Conservation (phyloP, 1,139 yeast species). For the Pichia terricola region DNA sequence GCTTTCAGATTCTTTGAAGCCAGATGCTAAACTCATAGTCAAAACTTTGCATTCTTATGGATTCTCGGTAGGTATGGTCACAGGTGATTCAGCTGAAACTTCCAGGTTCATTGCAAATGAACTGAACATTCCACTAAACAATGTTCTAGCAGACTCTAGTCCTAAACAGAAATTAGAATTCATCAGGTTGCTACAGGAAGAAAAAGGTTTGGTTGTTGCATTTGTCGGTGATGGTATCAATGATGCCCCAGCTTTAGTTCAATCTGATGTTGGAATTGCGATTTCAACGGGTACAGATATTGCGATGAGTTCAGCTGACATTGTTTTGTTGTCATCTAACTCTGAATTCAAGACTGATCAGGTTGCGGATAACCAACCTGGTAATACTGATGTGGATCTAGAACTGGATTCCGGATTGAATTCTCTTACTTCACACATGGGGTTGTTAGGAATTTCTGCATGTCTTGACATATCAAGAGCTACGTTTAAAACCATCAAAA, state of each 20-base stretch:
- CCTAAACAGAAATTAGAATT: conserved; percentile 73
- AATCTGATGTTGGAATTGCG: conserved; percentile 85
- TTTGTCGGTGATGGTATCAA: conserved; percentile 86
- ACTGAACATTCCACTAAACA: conserved; percentile 54
- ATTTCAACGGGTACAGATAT: conserved; percentile 90
- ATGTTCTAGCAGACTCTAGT: conserved; percentile 67
- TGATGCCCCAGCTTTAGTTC: conserved; percentile 91
- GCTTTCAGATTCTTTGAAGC: conserved; percentile 60
- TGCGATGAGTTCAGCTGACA: conserved; percentile 92
- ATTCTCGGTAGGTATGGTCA: conserved; percentile 73
- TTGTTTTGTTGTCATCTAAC: conserved; percentile 47
- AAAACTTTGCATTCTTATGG: conserved; percentile 44
- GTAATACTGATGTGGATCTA: neutral
- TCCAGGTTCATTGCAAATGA: conserved; percentile 58
- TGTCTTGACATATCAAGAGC: conserved; percentile 64
- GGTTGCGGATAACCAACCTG: neutral
- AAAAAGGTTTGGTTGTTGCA: conserved; percentile 38
- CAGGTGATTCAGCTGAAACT: conserved; percentile 69
- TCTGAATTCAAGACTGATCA: neutral
- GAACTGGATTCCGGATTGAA: neutral
- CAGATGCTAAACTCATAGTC: conserved; percentile 55
- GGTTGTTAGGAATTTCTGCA: conserved; percentile 54
- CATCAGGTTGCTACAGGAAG: conserved; percentile 44
- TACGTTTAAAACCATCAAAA: conserved; percentile 67
- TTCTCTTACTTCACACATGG: conserved; percentile 4